Conservation (phyloP, 1,139 yeast species). For the Pichia cactophila region DNA sequence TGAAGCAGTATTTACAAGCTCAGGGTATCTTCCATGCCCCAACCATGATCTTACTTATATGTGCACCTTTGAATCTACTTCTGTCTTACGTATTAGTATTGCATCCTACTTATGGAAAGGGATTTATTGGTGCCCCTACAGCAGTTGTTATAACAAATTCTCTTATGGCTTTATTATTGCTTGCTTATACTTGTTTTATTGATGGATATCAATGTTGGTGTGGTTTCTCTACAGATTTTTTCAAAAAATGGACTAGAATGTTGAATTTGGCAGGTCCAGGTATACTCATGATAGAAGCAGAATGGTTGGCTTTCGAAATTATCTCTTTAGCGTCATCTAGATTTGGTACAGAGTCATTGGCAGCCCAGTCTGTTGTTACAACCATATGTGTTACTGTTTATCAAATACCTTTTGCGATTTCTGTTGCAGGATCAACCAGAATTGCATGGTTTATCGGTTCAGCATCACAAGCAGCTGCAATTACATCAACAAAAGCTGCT, state of each 20-base stretch:
- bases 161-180: conserved; percentile 49
- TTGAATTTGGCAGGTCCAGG: conserved; percentile 52
- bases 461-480: conserved; percentile 46
- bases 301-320: conserved; percentile 63
- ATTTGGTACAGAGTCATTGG: conserved; percentile 59
- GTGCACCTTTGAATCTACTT: conserved; percentile 65
- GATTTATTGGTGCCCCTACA: conserved; percentile 70
- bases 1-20: conserved; percentile 65
- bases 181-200: conserved; percentile 39
- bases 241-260: conserved; percentile 47
- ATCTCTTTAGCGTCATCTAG: conserved; percentile 54
- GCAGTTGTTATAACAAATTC: conserved; percentile 67
- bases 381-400: conserved; percentile 63
- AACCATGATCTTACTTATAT: conserved; percentile 54
- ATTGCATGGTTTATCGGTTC: conserved; percentile 76
- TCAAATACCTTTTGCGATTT: conserved; percentile 68
- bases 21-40: conserved; percentile 79
- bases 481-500: conserved; percentile 36
- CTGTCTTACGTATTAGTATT: conserved; percentile 61
- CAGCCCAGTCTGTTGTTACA: conserved; percentile 66
- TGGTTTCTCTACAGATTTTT: conserved; percentile 35
- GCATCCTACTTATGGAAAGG: conserved; percentile 50
- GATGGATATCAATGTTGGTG: conserved; percentile 55
- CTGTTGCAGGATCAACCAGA: conserved; percentile 69
- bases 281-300: conserved; percentile 58